Evolutionary conservation across 306 rosid genomes (phyloP).

Genomic region (Rosa rugosa): DNA sequence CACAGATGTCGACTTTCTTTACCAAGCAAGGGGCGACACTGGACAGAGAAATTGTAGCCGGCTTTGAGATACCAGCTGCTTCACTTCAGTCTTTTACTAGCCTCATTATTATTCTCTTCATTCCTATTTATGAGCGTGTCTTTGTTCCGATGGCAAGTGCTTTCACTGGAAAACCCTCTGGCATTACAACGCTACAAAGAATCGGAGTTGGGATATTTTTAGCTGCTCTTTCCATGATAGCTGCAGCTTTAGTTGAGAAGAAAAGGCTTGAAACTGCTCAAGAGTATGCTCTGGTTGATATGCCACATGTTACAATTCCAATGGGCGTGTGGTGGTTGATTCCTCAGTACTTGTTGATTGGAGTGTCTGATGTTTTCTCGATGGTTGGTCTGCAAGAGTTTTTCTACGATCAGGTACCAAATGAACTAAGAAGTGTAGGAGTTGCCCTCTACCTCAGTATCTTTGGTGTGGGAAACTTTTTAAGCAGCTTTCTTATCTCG

Average conservation of each 20-base stretch:
- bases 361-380: conserved; percentile 46
- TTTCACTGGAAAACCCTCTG: conserved; percentile 44
- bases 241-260: conserved; percentile 50
- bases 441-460: conserved; percentile 52
- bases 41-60: conserved; percentile 36
- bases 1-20: conserved; percentile 42
- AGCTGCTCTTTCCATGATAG: conserved; percentile 29
- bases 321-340: conserved; percentile 67
- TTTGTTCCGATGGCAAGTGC: conserved; percentile 47
- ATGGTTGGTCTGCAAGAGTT: conserved; percentile 69
- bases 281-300: conserved; percentile 45
- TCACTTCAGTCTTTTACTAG: conserved; percentile 44
- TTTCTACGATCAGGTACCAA: conserved; percentile 66
- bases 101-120: conserved; percentile 30
- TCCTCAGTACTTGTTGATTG: conserved; percentile 56
- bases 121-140: conserved; percentile 47
- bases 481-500: conserved; percentile 55
- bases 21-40: conserved; percentile 47
- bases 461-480: conserved; percentile 54
- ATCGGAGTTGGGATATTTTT: conserved; percentile 56
- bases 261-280: conserved; percentile 50
- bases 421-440: conserved; percentile 58
- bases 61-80: conserved; percentile 50
- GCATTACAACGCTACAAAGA: conserved; percentile 62
- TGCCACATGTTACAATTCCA: conserved; percentile 44